Conservation (phyloP, 2,329 filamentous ascomycete genomes). For the Fusarium pilosicola region DNA sequence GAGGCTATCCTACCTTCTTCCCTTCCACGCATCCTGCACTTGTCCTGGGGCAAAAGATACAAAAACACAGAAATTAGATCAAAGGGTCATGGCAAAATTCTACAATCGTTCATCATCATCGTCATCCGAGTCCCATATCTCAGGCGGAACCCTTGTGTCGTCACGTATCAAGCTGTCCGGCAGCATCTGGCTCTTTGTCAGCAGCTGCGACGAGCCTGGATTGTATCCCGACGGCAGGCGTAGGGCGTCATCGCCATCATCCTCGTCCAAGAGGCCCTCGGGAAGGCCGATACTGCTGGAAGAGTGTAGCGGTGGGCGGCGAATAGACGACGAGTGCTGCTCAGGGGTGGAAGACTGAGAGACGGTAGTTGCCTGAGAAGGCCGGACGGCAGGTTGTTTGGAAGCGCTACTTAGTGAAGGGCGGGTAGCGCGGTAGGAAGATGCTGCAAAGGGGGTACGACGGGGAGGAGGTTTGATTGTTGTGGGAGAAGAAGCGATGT, state of each 20-base stretch:
- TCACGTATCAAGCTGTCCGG: slow-evolving; percentile 58
- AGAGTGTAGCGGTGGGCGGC: slow-evolving; percentile 26
- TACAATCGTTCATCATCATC: slow-evolving; percentile 39
- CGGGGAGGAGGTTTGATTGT: slow-evolving; percentile 35
- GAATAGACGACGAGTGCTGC: slow-evolving; percentile 19
- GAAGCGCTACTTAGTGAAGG: slow-evolving; percentile 22
- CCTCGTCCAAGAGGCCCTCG: slow-evolving; percentile 31
- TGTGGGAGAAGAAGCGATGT: slow-evolving; percentile 13
- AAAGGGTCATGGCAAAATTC: background rate
- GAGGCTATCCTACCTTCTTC: background rate
- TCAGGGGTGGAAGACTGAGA: slow-evolving; percentile 50
- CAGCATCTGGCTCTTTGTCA: slow-evolving; percentile 63
- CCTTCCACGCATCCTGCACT: background rate
- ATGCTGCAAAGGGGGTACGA: slow-evolving; percentile 14
- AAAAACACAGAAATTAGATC: background rate
- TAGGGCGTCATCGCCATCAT: slow-evolving; percentile 43
- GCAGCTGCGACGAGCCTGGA: slow-evolving; percentile 56
- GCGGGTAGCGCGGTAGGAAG: slow-evolving; percentile 34
- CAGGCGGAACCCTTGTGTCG: slow-evolving; percentile 45
- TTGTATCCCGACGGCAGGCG: slow-evolving; percentile 18
- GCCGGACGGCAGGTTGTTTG: slow-evolving; percentile 28
- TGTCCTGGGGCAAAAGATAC: background rate
- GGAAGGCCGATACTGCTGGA: slow-evolving; percentile 43
- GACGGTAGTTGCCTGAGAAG: slow-evolving; percentile 52
- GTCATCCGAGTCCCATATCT: slow-evolving; percentile 54